Percentiles rank a stretch among this genome's conserved stretches.
These are phyloP conservation scores for Saccharomycopsis hybrid DNA, from an alignment of 1,139 yeast species.

Conservation along the genomic window DNA sequence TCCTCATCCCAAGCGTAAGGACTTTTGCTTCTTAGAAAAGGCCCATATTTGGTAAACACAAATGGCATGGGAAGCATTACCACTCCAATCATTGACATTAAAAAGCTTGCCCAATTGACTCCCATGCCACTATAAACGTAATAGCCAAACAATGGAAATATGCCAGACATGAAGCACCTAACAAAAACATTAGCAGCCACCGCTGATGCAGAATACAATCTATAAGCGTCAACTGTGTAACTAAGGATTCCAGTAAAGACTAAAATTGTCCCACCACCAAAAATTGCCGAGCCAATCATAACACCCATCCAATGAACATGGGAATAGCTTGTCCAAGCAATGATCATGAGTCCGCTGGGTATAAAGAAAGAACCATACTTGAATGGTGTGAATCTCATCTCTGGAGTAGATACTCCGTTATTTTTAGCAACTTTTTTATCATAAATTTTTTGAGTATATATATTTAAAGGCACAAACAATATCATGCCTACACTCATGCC, in stretches of 20 bases:
- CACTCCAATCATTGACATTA: constrained; percentile 74
- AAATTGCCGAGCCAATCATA: constrained; percentile 79
- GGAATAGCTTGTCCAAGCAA: constrained; percentile 80
- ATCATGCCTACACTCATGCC: constrained; percentile 86
- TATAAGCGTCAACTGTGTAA: constrained; percentile 82
- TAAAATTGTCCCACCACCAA: constrained; percentile 87
- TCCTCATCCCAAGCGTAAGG: constrained; percentile 19
- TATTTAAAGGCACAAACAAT: constrained; percentile 48
- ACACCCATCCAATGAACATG: constrained; percentile 91
- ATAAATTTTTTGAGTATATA: constrained; percentile 30
- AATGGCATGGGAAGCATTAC: constrained; percentile 83
- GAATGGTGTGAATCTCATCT: constrained; percentile 80
- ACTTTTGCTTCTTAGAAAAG: constrained; percentile 46
- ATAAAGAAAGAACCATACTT: constrained; percentile 88
- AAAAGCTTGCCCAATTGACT: constrained; percentile 75
- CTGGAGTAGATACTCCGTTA: constrained; percentile 68
- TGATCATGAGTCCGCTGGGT: constrained; percentile 75
- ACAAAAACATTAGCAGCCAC: constrained; percentile 84
- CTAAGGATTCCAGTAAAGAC: constrained; percentile 81
- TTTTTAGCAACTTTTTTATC: constrained; percentile 52
- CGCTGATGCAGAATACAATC: constrained; percentile 80
- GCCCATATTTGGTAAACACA: constrained; percentile 67
- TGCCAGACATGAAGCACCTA: constrained; percentile 84
- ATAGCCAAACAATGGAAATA: constrained; percentile 70
- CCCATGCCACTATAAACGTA: constrained; percentile 75